These are phyloP conservation scores for Yarrowia keelungensis DNA, from an alignment of 805 yeast genomes.

Conservation along the genomic window DNA sequence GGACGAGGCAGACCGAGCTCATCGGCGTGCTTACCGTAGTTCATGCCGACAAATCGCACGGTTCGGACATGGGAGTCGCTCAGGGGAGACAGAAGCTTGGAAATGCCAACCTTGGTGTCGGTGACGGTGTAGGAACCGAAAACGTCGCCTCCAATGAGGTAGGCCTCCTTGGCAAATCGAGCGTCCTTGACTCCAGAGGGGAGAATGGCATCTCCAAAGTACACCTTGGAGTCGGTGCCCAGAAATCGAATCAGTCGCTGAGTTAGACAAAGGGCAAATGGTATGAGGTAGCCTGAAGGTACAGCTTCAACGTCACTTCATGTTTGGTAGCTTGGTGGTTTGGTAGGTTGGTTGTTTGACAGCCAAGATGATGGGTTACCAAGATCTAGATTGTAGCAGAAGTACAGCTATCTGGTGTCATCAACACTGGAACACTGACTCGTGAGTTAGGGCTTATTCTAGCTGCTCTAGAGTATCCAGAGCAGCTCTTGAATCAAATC, in stretches of 20 bases:
- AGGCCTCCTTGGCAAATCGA: slow-evolving; percentile 53
- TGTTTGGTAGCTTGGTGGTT: no score
- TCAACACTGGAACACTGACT: no score
- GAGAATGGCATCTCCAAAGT: slow-evolving; percentile 59
- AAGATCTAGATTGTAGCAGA: no score
- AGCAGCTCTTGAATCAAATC: no score
- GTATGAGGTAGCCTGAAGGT: background rate
- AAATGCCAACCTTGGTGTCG: slow-evolving; percentile 48
- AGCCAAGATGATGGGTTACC: no score
- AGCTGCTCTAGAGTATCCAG: no score
- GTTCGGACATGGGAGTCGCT: slow-evolving; percentile 51
- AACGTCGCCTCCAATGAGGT: slow-evolving; percentile 57
- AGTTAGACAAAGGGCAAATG: background rate
- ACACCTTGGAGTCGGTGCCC: slow-evolving; percentile 54
- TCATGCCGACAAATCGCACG: slow-evolving; percentile 60
- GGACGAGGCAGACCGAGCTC: slow-evolving; percentile 57
- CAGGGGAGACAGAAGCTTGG: slow-evolving; percentile 54
- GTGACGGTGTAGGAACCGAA: slow-evolving; percentile 54
- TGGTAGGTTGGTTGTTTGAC: no score
- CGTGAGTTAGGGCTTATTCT: no score
- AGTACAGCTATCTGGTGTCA: no score
- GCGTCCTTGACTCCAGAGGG: slow-evolving; percentile 51
- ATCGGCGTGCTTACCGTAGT: slow-evolving; percentile 55
- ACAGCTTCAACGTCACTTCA: no score
- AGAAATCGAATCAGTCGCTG: slow-evolving; percentile 59